Evolutionary conservation across 1,284 basidiomycete species (phyloP).

Genomic region (Peniophora sp.): DNA sequence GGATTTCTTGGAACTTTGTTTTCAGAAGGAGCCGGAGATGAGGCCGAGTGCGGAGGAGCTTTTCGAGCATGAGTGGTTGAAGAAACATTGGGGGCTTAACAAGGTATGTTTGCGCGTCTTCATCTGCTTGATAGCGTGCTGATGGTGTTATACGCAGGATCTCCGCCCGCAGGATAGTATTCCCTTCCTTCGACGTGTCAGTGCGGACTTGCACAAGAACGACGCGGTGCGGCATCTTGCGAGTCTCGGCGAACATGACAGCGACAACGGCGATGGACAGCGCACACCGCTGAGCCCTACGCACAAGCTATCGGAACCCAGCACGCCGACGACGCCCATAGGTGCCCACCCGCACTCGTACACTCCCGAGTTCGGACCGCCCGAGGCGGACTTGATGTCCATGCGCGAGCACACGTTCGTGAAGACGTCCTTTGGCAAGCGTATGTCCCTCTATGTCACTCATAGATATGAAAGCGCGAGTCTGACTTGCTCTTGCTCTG

Average conservation of each 20-base stretch:
- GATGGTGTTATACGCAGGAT: conserved; percentile 39
- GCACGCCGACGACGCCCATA: conserved; percentile 11
- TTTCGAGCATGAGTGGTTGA: conserved; percentile 88
- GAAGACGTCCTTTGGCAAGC: conserved; percentile 88
- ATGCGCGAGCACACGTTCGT: conserved; percentile 72
- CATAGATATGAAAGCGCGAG: too few species aligned
- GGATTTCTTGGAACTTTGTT: conserved; percentile 80
- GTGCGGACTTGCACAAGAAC: conserved; percentile 71
- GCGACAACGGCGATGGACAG: conserved; percentile 30
- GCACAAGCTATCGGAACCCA: conserved; percentile 11
- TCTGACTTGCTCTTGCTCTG: conserved; percentile 3
- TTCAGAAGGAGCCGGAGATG: conserved; percentile 77
- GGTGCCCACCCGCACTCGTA: too few species aligned
- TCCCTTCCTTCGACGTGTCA: conserved; percentile 87
- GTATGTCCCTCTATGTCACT: too few species aligned
- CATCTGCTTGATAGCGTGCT: background rate
- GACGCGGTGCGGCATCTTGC: conserved; percentile 48
- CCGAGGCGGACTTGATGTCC: conserved; percentile 40
- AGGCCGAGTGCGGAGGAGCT: conserved; percentile 79
- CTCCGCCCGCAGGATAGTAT: conserved; percentile 88
- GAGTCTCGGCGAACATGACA: conserved; percentile 50
- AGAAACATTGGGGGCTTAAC: conserved; percentile 67
- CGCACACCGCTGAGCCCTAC: conserved; percentile 11
- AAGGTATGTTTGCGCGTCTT: conserved; percentile 42
- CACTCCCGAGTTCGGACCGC: conserved; percentile 24